phyloP scores from a whole-genome alignment of 257 asterid genomes.

The Solanum etuberosum region DNA sequence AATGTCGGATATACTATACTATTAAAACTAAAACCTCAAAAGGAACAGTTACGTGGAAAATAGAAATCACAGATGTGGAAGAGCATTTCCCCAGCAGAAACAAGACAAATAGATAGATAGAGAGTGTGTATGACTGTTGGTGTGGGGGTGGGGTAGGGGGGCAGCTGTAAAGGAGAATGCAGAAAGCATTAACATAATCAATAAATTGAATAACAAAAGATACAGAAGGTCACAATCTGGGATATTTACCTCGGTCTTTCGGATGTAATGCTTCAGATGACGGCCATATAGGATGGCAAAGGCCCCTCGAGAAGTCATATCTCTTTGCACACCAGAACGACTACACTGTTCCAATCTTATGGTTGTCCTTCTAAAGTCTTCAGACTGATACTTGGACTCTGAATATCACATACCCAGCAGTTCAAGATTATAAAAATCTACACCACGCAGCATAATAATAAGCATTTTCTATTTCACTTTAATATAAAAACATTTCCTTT shows the following conservation, averaged over 20 bases:
- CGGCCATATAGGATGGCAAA: conserved; percentile 83
- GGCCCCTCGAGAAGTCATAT: conserved; percentile 64
- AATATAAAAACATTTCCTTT: neutral
- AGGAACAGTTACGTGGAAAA: neutral
- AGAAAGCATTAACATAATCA: neutral
- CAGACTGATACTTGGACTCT: conserved; percentile 60
- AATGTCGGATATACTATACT: neutral
- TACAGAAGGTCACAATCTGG: conserved; percentile 6
- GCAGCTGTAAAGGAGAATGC: neutral
- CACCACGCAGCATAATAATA: neutral
- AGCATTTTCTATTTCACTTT: neutral
- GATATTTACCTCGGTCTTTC: conserved; percentile 61
- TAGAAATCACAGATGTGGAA: neutral
- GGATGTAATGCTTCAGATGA: conserved; percentile 62
- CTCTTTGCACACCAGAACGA: conserved; percentile 55
- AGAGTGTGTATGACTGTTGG: neutral
- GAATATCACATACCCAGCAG: conserved; percentile 10
- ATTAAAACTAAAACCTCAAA: neutral
- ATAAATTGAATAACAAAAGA: neutral
- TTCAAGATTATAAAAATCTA: neutral
- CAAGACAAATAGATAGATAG: neutral
- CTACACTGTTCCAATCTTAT: conserved; percentile 78
- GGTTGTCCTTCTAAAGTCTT: conserved; percentile 66
- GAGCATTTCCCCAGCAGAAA: neutral
- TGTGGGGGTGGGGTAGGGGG: neutral